Base-by-base conservation (phyloP, 768 basidiomycete genomes). In the Pleurotus tuoliensis region DNA sequence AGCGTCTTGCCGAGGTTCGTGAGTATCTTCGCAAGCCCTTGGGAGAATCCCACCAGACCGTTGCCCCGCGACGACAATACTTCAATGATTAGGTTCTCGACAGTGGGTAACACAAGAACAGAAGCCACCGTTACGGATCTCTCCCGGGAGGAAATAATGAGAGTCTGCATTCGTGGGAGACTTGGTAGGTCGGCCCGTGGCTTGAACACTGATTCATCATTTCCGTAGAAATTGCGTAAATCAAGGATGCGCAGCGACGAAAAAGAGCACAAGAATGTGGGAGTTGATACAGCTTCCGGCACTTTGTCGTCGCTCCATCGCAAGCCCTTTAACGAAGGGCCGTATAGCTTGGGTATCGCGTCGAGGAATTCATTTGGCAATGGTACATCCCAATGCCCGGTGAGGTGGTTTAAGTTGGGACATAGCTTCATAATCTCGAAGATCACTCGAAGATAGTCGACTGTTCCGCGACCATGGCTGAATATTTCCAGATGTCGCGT, bases 401-500 rank as follows among this genome's bases (percentile, higher is more conserved):
- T 78, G 55, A 82, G 67, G 41, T 72, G 73, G 41, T 71, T 74
- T 27, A 81, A 63, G 47, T 77, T 75, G 30, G 77, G 76, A 61
- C 79, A 82, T 20, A 64, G 66, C 34, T 70, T 75, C 55, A 81
- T 67, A 56, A 79, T 77, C 56, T 68, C 67, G 66, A 76, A 80
- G 39, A 81, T 41, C 4, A 65, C 71, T 49, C 74, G 69, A 47
- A 81, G 69, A 62, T 72, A 82, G 3, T 60, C 65, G 13, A 75
- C 59, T 46, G 71, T 63, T 24, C 76, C 73, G 38, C 79, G 75
- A 15, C 74, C 70, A 62, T 76, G 75, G 5, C 77, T 78, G 61
- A 71, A 73, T 1, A 82, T 64, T 57, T 81, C 79, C 39, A 82
- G 68, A 58, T 79, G 75, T 40, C 77, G 70, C 38, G 76, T 76